Evolutionary conservation across 75 land plant genomes (phyloP), one percentile per base, ranked within the genome.

Genomic region (Pinus taeda): DNA sequence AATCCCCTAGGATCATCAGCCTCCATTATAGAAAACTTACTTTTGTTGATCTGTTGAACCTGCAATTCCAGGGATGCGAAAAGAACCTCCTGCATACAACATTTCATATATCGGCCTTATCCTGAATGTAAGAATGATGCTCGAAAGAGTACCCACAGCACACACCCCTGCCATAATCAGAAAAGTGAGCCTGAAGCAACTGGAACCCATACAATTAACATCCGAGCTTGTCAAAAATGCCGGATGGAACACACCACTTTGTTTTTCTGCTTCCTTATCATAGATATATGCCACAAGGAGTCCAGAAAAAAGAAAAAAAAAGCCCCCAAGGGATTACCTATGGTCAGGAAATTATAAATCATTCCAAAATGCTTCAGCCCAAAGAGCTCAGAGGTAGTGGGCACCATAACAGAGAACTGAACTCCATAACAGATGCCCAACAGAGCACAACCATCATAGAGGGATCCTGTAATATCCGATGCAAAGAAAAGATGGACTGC

Each of bases 311-410:
- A 95, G 76, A 4, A 97, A 57, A 22, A 98, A 94, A n/a, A n/a
- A n/a, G n/a, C n/a, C 58, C 93, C 98, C 26, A 95, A 76, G 12
- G 99, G 99, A 66, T 88, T 91, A 37, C 90, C 92, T 8, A 97
- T 76, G 57, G 39, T 71, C 64, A 97, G 89, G 72, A 95, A 90
- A 81, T 95, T 97, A 85, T 84, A 96, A 59, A 96, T 87, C 24
- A 91, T 53, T 24, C 99, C 98, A 82, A 97, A 97, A 57, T 92
- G 81, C 65, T 88, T 90, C 74, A 97, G 75, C 24, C 99, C 99
- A 78, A 97, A 97, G 4, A 97, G 90, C 82, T 97, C 98, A 5
- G 98, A 97, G 9, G 91, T 93, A 29, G 93, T 91, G 39, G 98
- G 98, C 56, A 97, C 87, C 93, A 89, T 93, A 57, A 91, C 82